Conservation (phyloP, 345 rosid species). For the Rhodamnia argentea region DNA sequence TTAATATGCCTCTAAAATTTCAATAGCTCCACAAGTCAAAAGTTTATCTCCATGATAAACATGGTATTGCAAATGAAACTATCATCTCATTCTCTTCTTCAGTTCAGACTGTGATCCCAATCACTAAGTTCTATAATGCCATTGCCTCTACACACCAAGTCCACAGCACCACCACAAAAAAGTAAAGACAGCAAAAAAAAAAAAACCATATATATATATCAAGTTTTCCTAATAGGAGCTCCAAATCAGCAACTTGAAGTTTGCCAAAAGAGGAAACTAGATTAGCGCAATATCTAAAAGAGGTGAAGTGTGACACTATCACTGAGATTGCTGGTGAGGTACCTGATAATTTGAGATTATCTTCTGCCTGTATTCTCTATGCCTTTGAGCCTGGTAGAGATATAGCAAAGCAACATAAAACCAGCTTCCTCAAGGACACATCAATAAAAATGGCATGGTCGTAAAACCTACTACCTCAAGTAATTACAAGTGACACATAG, state of each 20-base stretch:
- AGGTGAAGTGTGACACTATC: not conserved
- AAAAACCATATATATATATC: not conserved
- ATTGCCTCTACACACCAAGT: not conserved
- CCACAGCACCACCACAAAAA: not conserved
- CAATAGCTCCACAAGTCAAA: not conserved
- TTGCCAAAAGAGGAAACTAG: not conserved
- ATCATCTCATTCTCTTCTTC: not conserved
- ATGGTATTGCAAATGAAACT: not conserved
- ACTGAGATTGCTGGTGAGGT: not conserved
- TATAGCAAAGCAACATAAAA: not conserved
- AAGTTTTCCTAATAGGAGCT: not conserved
- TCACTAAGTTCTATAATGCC: not conserved
- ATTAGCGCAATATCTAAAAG: not conserved
- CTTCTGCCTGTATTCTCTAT: conserved; percentile 77
- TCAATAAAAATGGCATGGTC: not conserved
- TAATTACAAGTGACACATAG: not conserved
- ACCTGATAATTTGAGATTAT: conserved; percentile 78
- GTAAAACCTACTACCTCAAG: not conserved
- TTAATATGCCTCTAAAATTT: not conserved
- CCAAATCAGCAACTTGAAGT: not conserved
- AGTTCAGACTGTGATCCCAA: not conserved
- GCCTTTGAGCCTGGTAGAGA: conserved; percentile 54
- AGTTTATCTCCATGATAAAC: not conserved
- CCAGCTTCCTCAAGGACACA: not conserved
- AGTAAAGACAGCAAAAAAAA: not conserved